Evolutionary conservation across 2,329 filamentous ascomycete genomes (phyloP), one percentile per base, ranked within the genome.

Genomic region (Seiridium cupressi): DNA sequence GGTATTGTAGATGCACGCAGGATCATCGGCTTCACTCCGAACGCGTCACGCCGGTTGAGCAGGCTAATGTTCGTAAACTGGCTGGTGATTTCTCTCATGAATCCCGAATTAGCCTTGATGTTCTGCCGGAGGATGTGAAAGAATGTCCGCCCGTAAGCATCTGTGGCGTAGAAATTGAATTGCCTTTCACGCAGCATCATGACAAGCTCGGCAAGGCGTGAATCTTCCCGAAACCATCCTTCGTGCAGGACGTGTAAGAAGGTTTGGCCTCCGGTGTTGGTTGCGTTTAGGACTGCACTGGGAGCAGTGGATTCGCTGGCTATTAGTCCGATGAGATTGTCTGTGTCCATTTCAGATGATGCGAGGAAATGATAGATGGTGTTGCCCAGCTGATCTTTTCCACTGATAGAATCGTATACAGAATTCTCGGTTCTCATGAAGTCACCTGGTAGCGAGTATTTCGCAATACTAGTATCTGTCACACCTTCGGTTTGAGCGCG

Each of bases 361-460:
- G 71, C 71, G 32, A 70, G 56, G 51, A 57, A 57, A 49, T 86
- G 84, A 36, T 84, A 82, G 49, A 82, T 75, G 4, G 76, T 84
- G 44, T 84, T 81, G 1, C 83, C 83, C 62, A 83, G 85, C 44
- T 75, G 68, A 62, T 86, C 84, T 11, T 26, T 44, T 18, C 34
- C 32, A 10, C 13, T 35, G 5, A 18, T 42, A 32, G 9, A 11
- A 38, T 58, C 31, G 4, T 8, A 32, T 3, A 7, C 1, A 32
- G 44, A 18, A 13, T 38, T 10, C 1, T 73, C 68, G 5, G 68
- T 63, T 38, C 66, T 73, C 5, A 85, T 69, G 44, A 83, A 82
- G 63, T 85, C 81, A 26, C 82, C 81, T 0, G 83, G 80, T 4
- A 85, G 65, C 4, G 77, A 72, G 54, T 73, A 73, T 5, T 63